Conservation (phyloP, 371 early-diverging fungal species). For the Mortierella sp. region DNA sequence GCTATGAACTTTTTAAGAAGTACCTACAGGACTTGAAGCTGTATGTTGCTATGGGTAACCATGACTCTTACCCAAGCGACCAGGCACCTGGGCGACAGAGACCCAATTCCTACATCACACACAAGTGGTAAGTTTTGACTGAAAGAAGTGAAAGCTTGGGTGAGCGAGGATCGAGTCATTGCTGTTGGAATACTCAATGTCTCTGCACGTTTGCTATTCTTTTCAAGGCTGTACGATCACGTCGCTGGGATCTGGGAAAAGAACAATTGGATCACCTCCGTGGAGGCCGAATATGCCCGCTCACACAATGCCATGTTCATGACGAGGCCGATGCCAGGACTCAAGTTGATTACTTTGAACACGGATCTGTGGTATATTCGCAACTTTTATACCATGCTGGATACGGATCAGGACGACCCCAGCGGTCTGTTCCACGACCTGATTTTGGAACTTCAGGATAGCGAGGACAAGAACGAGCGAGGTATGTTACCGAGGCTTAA, state of each 20-base stretch:
- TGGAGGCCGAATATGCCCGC: conserved; percentile 47
- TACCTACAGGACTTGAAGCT: conserved; percentile 64
- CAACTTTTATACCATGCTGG: conserved; percentile 57
- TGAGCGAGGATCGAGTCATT: no score
- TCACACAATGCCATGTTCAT: conserved; percentile 64
- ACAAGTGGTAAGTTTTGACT: conserved; percentile 31
- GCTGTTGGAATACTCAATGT: no score
- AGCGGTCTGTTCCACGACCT: conserved; percentile 64
- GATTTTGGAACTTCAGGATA: conserved; percentile 61
- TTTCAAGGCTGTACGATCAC: conserved; percentile 61
- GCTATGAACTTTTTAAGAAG: conserved; percentile 54
- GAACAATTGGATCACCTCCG: conserved; percentile 61
- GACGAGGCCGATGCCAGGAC: conserved; percentile 57
- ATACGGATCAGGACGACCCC: conserved; percentile 58
- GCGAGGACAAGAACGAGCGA: conserved; percentile 63
- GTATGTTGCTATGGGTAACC: conserved; percentile 69
- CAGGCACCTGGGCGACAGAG: conserved; percentile 35
- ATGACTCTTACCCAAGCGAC: conserved; percentile 58
- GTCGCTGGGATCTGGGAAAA: conserved; percentile 61
- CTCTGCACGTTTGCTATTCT: no score
- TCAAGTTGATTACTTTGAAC: conserved; percentile 69
- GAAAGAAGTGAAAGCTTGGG: no score
- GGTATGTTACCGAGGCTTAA: conserved; percentile 13
- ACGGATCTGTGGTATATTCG: conserved; percentile 70
- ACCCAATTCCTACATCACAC: conserved; percentile 30